These are phyloP conservation scores for Sporobolus alterniflorus DNA, from an alignment of 202 grass and related monocot species.

Conservation along the genomic window DNA sequence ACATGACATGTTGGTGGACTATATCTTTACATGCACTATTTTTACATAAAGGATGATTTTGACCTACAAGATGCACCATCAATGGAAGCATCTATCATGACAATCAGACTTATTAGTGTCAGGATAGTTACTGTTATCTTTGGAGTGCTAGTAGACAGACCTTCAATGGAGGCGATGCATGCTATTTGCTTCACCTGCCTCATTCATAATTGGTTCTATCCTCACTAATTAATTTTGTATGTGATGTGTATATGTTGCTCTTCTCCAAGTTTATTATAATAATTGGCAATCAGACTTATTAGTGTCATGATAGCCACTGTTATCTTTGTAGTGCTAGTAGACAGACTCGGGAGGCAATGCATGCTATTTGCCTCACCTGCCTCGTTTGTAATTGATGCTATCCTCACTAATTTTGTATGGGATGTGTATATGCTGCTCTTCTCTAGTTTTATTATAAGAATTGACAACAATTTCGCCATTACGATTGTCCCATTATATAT, in stretches of 20 bases:
- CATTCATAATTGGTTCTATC: background rate
- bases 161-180: background rate
- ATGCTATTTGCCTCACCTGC: background rate
- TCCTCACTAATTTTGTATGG: conserved; percentile 41
- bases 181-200: background rate
- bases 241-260: conserved; percentile 56
- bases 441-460: conserved; percentile 54
- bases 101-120: background rate
- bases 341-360: background rate
- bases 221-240: conserved; percentile 46
- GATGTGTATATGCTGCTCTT: conserved; percentile 59
- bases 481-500: conserved; percentile 75
- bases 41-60: background rate
- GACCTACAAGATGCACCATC: background rate
- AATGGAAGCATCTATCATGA: background rate
- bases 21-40: background rate
- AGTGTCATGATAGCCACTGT: too few relatives aligned
- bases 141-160: background rate
- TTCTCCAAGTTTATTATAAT: conserved; percentile 54
- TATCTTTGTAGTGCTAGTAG: background rate
- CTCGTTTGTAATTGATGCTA: background rate
- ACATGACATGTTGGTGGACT: background rate
- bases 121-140: too few relatives aligned
- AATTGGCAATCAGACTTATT: too few relatives aligned
- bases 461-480: conserved; percentile 59